Base-by-base conservation (phyloP, 148 eudicot species). In the Drosera capensis region DNA sequence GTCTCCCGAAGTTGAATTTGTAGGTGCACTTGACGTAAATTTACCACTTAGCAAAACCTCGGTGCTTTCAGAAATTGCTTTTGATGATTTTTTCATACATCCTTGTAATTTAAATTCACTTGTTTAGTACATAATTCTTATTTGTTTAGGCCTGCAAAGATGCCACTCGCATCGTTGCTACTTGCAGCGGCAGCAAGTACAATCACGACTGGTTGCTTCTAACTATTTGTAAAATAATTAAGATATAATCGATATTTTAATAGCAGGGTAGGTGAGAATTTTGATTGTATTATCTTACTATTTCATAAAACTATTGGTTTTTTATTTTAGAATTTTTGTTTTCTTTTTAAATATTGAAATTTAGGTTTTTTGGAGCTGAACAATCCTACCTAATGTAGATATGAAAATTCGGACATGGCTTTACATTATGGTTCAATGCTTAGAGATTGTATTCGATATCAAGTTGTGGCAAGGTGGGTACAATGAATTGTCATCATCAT, bases 381-480 rank as follows among this genome's bases (percentile, higher is more conserved):
- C 13, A 29, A 26, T 52, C 44, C 21, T 44, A 29, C 40, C 28
- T 29, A 35, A 31, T 60, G 68, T 63, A 84, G 97, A 23, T 90
- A 90, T 47, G 95, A 78, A 45, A 70, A 78, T 50, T 24, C 85
- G 17, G 94, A 84, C 39, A 72, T 90, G 92, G 93, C 97, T 7
- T 66, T 90, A 49, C 95, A 90, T 58, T 90, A 84, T 66, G 87
- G 95, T 40, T 75, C 94, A 35, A 92, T 92, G 99, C 56, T 92
- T 57, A 92, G 95, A 72, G 99, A 92, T 56, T 92, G 99, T 67
- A 92, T 92, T 56, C 93, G 99, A 29, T 95, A 92, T 68, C 99
- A 92, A 63, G 79, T 64, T 70, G 94, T 92, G 52, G 99, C 99
- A 8, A 78, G 77, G 99, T 92, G 57, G 74, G 77, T 56, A 13